Evolutionary conservation across 2,329 filamentous ascomycete species (phyloP).

Genomic region (Phyllosticta citrichinensis): DNA sequence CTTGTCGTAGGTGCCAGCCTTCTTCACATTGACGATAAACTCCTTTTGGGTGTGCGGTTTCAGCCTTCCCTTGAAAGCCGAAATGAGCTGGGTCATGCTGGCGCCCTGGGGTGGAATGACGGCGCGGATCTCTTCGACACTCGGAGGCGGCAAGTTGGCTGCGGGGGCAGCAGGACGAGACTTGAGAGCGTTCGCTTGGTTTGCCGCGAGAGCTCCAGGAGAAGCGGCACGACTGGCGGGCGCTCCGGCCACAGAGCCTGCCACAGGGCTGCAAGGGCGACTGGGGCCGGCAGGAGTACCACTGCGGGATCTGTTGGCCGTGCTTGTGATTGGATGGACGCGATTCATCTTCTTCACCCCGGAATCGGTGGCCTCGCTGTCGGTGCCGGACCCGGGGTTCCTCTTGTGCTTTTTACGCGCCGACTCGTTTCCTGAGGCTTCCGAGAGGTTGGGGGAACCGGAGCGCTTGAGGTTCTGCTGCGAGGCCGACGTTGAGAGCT

Average conservation of each 20-base stretch:
- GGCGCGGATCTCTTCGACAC: constrained; percentile 35
- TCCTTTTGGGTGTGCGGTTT: background rate
- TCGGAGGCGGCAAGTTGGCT: constrained; percentile 23
- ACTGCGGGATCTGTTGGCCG: constrained; percentile 42
- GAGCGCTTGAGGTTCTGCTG: constrained; percentile 61
- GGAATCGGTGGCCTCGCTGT: constrained; percentile 10
- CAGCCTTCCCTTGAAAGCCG: constrained; percentile 32
- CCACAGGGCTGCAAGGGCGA: constrained; percentile 36
- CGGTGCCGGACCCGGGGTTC: constrained; percentile 18
- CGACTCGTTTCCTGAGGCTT: constrained; percentile 86
- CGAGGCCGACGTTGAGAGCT: constrained; percentile 27
- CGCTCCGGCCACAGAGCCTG: constrained; percentile 22
- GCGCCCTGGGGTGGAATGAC: constrained; percentile 36
- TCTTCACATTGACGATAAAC: constrained; percentile 9
- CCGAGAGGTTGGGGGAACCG: constrained; percentile 77
- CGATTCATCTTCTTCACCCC: constrained; percentile 50
- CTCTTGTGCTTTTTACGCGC: constrained; percentile 59
- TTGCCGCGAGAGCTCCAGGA: constrained; percentile 15
- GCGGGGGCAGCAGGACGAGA: background rate
- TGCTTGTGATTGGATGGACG: constrained; percentile 41
- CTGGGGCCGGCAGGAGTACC: constrained; percentile 51
- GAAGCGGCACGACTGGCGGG: constrained; percentile 23
- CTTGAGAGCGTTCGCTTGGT: constrained; percentile 2
- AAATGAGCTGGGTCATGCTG: constrained; percentile 31
- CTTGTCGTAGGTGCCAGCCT: constrained; percentile 3